Conservation (phyloP, 2,329 filamentous ascomycete species). For the Grosmannia serpens region DNA sequence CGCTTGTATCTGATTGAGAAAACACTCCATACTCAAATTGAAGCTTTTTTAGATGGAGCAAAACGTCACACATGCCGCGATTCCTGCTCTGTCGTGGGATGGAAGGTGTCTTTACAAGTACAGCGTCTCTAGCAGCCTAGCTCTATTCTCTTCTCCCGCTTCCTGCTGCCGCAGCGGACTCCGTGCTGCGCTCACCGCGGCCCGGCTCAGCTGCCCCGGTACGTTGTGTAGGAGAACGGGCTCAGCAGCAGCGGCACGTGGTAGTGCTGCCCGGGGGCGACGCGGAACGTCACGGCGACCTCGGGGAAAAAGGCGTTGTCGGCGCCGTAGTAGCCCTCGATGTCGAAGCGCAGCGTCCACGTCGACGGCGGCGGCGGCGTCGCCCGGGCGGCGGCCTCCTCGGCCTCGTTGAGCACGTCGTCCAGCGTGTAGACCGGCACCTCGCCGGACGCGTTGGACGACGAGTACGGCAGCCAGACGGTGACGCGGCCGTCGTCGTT, state of each 20-base stretch:
- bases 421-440: conserved; percentile 47
- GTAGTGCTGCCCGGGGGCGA: conserved; percentile 52
- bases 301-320: conserved; percentile 50
- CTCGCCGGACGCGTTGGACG: conserved; percentile 37
- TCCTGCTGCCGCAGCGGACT: too few relatives aligned
- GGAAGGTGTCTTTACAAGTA: too few relatives aligned
- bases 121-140: too few relatives aligned
- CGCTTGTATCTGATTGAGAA: background rate
- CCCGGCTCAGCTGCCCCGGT: conserved; percentile 54
- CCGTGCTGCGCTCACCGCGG: background rate
- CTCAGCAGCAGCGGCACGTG: conserved; percentile 70
- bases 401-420: conserved; percentile 37
- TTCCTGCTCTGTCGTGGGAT: too few relatives aligned
- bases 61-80: too few relatives aligned
- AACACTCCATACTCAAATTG: background rate
- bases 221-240: conserved; percentile 73
- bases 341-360: conserved; percentile 65
- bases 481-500: conserved; percentile 67
- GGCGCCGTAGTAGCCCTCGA: conserved; percentile 56
- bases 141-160: too few relatives aligned
- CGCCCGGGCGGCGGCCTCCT: conserved; percentile 15
- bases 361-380: conserved; percentile 25
- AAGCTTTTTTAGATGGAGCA: background rate
- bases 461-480: conserved; percentile 51
- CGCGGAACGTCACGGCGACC: conserved; percentile 40